These are phyloP conservation scores for Beauveria sp. DNA, from an alignment of 2,329 filamentous ascomycete species.

Conservation along the genomic window DNA sequence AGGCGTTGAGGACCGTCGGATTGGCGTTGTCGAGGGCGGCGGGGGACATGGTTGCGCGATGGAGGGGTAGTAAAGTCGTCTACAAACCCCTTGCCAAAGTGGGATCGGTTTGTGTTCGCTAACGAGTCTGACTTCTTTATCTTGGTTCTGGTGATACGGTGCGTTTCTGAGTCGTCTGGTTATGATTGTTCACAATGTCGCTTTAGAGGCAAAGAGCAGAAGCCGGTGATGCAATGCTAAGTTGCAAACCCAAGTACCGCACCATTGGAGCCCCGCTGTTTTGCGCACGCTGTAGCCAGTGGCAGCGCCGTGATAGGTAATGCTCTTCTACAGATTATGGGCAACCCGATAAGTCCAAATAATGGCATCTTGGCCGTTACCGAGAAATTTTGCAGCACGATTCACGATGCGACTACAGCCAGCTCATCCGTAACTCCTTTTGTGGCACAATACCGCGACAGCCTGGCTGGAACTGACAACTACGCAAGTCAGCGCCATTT, in stretches of 20 bases:
- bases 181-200: background rate
- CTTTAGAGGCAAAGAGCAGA: background rate
- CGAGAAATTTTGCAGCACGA: no score
- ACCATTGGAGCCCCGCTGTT: slow-evolving; percentile 3
- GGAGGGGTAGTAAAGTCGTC: background rate
- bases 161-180: background rate
- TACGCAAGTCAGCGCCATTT: background rate
- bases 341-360: background rate
- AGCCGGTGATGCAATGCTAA: slow-evolving; percentile 1
- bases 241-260: background rate
- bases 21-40: slow-evolving; percentile 66
- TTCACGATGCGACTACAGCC: no score
- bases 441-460: background rate
- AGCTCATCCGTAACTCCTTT: background rate
- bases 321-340: background rate
- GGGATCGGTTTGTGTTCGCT: background rate
- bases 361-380: background rate
- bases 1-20: slow-evolving; percentile 81
- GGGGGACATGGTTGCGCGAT: slow-evolving; percentile 18
- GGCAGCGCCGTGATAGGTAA: slow-evolving; percentile 4
- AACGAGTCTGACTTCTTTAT: no score
- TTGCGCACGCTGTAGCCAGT: background rate
- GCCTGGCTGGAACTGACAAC: background rate
- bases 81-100: no score
- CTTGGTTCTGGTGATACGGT: background rate